Evolutionary conservation across 192 early-diverging fungal species (phyloP).

Genomic region (Backusella tuberculispora): DNA sequence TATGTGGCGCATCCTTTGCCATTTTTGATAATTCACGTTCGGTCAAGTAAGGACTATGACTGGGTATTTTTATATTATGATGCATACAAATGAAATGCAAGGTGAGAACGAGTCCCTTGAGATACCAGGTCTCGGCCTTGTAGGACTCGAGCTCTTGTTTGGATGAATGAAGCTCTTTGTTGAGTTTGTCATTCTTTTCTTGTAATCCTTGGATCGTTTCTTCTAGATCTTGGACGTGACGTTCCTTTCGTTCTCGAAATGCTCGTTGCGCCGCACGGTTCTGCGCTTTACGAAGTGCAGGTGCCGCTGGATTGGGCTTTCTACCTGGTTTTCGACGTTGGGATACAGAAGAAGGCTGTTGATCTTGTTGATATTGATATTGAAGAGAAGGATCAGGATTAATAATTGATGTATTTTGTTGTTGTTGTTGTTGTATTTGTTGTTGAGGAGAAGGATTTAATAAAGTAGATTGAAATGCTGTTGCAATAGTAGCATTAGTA

Average conservation of each 20-base stretch:
- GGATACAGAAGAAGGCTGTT: background rate
- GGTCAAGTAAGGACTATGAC: conserved; percentile 29
- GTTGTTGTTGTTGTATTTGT: background rate
- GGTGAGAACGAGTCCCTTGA: conserved; percentile 48
- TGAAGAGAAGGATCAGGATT: too few species aligned
- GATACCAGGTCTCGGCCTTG: conserved; percentile 49
- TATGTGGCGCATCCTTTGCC: conserved; percentile 30
- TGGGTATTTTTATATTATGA: conserved; percentile 29
- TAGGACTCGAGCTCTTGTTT: conserved; percentile 43
- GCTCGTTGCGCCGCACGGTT: conserved; percentile 90
- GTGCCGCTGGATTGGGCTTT: conserved; percentile 65
- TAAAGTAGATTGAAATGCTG: background rate
- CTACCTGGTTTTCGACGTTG: conserved; percentile 57
- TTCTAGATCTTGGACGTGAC: conserved; percentile 77
- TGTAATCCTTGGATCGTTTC: conserved; percentile 67
- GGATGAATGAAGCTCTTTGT: conserved; percentile 40
- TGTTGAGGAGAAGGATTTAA: background rate
- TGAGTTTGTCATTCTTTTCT: conserved; percentile 55
- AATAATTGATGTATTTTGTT: too few species aligned
- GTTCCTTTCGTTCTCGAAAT: conserved; percentile 85
- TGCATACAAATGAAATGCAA: conserved; percentile 46
- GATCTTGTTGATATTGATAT: too few species aligned
- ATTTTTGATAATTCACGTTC: conserved; percentile 23
- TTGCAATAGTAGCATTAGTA: background rate
- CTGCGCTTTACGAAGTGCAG: conserved; percentile 69